Evolutionary conservation across 129 eudicot species (phyloP).

Genomic region (Lactuca sativa): DNA sequence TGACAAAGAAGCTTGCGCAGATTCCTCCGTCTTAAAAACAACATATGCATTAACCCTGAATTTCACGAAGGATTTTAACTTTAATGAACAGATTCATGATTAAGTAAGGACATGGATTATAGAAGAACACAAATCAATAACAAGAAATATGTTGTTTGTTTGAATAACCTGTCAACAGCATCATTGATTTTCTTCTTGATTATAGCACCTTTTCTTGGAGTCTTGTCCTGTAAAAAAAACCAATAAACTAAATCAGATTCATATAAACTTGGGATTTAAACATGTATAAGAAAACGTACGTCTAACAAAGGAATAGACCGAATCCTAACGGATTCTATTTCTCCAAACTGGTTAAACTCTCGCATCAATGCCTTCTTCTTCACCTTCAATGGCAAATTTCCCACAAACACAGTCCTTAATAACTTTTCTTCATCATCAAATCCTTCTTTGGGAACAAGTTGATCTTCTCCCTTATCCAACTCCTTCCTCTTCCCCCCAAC

Average conservation of each 20-base stretch:
- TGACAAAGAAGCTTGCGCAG: slow-evolving; percentile 81
- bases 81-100: background rate
- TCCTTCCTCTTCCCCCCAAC: slow-evolving; percentile 89
- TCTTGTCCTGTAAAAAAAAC: slow-evolving; percentile 56
- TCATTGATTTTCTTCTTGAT: slow-evolving; percentile 76
- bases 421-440: slow-evolving; percentile 96
- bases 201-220: slow-evolving; percentile 92
- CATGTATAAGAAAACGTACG: slow-evolving; percentile 50
- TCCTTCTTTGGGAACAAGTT: slow-evolving; percentile 77
- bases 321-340: slow-evolving; percentile 78
- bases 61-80: slow-evolving; percentile 13
- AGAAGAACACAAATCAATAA: background rate
- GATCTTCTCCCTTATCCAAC: slow-evolving; percentile 55
- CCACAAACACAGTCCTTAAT: slow-evolving; percentile 91
- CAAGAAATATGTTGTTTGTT: background rate
- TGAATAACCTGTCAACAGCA: slow-evolving; percentile 74
- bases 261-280: background rate
- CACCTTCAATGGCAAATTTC: slow-evolving; percentile 87
- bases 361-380: slow-evolving; percentile 76
- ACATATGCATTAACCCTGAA: slow-evolving; percentile 92
- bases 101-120: background rate
- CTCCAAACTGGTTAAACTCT: slow-evolving; percentile 86
- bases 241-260: slow-evolving; percentile 8
- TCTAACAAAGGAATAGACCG: slow-evolving; percentile 84
- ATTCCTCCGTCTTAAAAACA: slow-evolving; percentile 76